Evolutionary conservation across 2,329 filamentous ascomycete genomes (phyloP).

Genomic region (Penicillium digitatum): DNA sequence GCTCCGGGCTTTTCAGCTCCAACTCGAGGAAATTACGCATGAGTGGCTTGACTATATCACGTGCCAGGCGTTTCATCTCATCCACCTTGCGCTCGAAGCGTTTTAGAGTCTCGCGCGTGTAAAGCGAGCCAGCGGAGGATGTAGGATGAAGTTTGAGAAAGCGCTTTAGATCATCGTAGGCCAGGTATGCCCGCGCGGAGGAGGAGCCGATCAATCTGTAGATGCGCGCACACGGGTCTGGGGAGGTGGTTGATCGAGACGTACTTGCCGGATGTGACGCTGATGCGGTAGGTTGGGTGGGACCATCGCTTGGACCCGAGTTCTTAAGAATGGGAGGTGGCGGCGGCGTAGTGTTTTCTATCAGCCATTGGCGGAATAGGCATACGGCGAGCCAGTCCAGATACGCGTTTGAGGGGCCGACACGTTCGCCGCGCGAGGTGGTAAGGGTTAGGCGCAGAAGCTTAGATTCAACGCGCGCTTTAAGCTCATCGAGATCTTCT

Average conservation of each 20-base stretch:
- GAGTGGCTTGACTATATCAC: slow-evolving; percentile 76
- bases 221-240: slow-evolving; percentile 57
- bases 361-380: slow-evolving; percentile 88
- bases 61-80: slow-evolving; percentile 78
- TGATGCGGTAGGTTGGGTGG: slow-evolving; percentile 8
- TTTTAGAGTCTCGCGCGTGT: slow-evolving; percentile 79
- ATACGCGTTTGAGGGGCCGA: slow-evolving; percentile 73
- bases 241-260: slow-evolving; percentile 23
- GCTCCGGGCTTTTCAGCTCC: slow-evolving; percentile 53
- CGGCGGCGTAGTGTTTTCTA: slow-evolving; percentile 78
- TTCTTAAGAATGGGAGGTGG: slow-evolving; percentile 50
- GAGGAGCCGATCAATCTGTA: slow-evolving; percentile 72
- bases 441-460: slow-evolving; percentile 77
- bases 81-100: slow-evolving; percentile 83
- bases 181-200: slow-evolving; percentile 61
- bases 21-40: slow-evolving; percentile 83
- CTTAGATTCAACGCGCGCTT: slow-evolving; percentile 72
- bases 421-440: slow-evolving; percentile 74
- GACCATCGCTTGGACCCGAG: not conserved
- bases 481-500: slow-evolving; percentile 80
- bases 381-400: slow-evolving; percentile 86
- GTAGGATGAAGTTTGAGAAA: slow-evolving; percentile 76
- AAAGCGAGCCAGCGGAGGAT: slow-evolving; percentile 57
- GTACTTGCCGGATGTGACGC: slow-evolving; percentile 16
- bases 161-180: slow-evolving; percentile 82